Evolutionary conservation across 83 land plant species (phyloP), one percentile per base, ranked within the genome.

Genomic region (Thuja plicata): DNA sequence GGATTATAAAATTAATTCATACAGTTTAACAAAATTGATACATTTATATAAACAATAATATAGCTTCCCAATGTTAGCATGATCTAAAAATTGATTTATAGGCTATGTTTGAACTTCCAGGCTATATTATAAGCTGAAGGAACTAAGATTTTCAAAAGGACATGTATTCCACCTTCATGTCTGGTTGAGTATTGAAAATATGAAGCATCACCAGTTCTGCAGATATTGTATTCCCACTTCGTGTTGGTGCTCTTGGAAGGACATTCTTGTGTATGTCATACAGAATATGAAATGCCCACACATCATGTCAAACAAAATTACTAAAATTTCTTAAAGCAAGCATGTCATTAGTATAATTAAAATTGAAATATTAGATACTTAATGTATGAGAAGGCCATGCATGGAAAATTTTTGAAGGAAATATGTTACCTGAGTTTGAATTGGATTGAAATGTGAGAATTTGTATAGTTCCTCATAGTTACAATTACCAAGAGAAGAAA

Each of bases 201-300:
- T 85, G 99, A 70, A 98, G 91, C 94, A 98, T 97, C 30, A 99
- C 98, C 85, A 98, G 94, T 87, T 98, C 99, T 86, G 99, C 94
- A 73, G 99, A 97, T 88, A 98, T 98, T 12, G 99, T 98, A 91
- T 98, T 98, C 85, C 99, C 99, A 96, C 99, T 98, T 77, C 99
- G 99, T 41, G 99, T 98, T 17, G 99, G 99, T 77, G 99, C 99
- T 45, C 99, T 99, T 76, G 97, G 87, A 32, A 98, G 98, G 86
- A 97, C 97, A 93, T 95, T 98, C 85, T 92, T 90, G 54, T 97
- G 98, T 35, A 99, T 94, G 90, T 97, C 98, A 87, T 97, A 97
- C 45, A 98, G 92, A 37, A 94, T 91, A 92, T 98, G 98, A 88
- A 98, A 97, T 6, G 94, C 91, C 99, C 97, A 96, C 60, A 55